Evolutionary conservation across 345 rosid species (phyloP).

Genomic region (Melastoma malabathricum): DNA sequence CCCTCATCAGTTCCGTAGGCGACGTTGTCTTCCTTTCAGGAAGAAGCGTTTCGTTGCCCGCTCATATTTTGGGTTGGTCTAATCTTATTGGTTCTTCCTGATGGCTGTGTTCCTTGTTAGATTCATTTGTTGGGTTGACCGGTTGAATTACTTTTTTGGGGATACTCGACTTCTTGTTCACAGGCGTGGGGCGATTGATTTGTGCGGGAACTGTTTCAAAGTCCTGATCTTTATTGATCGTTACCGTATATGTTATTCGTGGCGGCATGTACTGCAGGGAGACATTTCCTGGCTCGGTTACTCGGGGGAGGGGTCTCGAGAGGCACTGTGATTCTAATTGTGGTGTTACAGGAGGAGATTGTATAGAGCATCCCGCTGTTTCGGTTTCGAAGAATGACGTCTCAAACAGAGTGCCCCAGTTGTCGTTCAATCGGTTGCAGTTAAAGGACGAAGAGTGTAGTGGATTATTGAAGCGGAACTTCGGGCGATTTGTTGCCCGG

Average conservation of each 20-base stretch:
- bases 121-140: constrained; percentile 1
- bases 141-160: neutral
- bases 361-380: constrained; percentile 16
- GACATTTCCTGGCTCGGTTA: constrained; percentile 11
- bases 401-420: constrained; percentile 10
- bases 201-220: too few species aligned
- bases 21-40: neutral
- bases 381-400: constrained; percentile 12
- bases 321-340: constrained; percentile 6
- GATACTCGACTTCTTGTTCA: neutral
- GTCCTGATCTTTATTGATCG: neutral
- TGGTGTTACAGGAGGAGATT: constrained; percentile 7
- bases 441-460: constrained; percentile 13
- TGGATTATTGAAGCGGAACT: constrained; percentile 11
- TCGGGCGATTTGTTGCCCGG: constrained; percentile 14
- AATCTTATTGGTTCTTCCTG: neutral
- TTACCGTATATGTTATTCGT: neutral
- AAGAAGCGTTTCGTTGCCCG: constrained; percentile 6
- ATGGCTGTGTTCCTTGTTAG: neutral
- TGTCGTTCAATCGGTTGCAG: constrained; percentile 15
- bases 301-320: constrained; percentile 9
- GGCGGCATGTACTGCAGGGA: constrained; percentile 8
- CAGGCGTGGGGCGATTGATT: too few species aligned
- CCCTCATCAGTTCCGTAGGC: constrained; percentile 1
- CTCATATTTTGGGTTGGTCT: constrained; percentile 10